Percentiles rank a stretch among this genome's conserved stretches.
These are phyloP conservation scores for Metarhizium humberi DNA, from an alignment of 2,329 filamentous ascomycete genomes.

Conservation along the genomic window DNA sequence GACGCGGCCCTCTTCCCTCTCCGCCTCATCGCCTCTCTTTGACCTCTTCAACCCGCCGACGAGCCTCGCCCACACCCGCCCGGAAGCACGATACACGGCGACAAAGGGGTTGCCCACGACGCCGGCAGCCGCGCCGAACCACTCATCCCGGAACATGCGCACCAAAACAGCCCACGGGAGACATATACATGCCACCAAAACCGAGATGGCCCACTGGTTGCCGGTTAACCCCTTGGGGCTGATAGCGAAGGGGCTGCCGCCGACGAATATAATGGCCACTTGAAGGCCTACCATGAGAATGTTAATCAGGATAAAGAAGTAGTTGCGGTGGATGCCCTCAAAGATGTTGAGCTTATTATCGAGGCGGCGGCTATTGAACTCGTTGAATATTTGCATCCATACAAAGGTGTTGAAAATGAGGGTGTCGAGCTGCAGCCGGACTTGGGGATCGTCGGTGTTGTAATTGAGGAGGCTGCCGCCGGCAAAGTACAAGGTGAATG, in stretches of 20 bases:
- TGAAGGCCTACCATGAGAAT: conserved; percentile 76
- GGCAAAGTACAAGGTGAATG: conserved; percentile 50
- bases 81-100: background rate
- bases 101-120: conserved; percentile 4
- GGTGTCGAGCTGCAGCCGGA: conserved; percentile 38
- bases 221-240: conserved; percentile 41
- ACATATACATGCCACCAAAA: conserved; percentile 67
- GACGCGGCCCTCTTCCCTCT: background rate
- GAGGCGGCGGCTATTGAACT: conserved; percentile 31
- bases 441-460: conserved; percentile 21
- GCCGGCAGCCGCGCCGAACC: conserved; percentile 12
- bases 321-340: conserved; percentile 68
- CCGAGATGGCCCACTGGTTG: conserved; percentile 73
- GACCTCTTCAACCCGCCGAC: background rate
- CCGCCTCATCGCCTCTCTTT: background rate
- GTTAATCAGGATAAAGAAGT: conserved; percentile 76
- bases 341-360: conserved; percentile 87
- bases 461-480: conserved; percentile 47
- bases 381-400: conserved; percentile 67
- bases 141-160: conserved; percentile 61
- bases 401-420: conserved; percentile 63
- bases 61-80: background rate
- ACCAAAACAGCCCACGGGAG: conserved; percentile 67
- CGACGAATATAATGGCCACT: conserved; percentile 75
- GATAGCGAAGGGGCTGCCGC: conserved; percentile 66